Evolutionary conservation across 345 rosid species (phyloP), one percentile per base, ranked within the genome.

Genomic region (Arabis hirsuta): DNA sequence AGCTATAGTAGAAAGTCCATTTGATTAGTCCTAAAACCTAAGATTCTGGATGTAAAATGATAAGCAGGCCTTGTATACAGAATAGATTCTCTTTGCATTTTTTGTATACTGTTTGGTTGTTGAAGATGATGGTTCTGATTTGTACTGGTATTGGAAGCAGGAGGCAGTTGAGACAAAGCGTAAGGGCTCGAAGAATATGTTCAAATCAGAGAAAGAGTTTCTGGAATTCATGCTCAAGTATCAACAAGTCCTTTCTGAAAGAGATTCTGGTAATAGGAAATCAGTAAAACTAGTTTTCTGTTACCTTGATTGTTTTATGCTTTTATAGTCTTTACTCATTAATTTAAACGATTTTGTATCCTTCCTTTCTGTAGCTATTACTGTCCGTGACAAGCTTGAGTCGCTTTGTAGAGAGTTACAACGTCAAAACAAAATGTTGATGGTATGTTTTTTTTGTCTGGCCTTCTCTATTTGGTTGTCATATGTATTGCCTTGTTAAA

Each of bases 401-500:
- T 91, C 97, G 1, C 85, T 94, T 42, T 94, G 96, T 73, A 82
- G 97, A 80, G 98, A 94, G 81, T 82, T 91, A 65, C 97, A 89
- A 75, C 90, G 96, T 27, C 98, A 94, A 69, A 94, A 94, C 82
- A 94, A 89, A 83, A 73, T 89, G 86, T 72, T 94, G 69, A 94
- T 91, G 98, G 97, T 94, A 80, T 65, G 44, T 24, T 71, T 5
- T 65, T 51, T 32, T 32, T 6, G 7, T 32, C 46, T 69, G 14
- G 20, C 51, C 51, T 57, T 34, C 26, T 44, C 36, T 10, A 43
- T 36, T 47, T 51, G 14, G 47, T 71, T 52, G 3, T 64, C 39
- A 44, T 34, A 55, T 47, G 2, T 31, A 19, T 5, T 55, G n/a
- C 10, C 14, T 39, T 42, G 11, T 52, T 38, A 65, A 34, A 22